Percentiles rank a stretch among this genome's conserved stretches.
These are phyloP conservation scores for Thamnidium elegans DNA, from an alignment of 192 early-diverging fungal genomes.

Conservation along the genomic window DNA sequence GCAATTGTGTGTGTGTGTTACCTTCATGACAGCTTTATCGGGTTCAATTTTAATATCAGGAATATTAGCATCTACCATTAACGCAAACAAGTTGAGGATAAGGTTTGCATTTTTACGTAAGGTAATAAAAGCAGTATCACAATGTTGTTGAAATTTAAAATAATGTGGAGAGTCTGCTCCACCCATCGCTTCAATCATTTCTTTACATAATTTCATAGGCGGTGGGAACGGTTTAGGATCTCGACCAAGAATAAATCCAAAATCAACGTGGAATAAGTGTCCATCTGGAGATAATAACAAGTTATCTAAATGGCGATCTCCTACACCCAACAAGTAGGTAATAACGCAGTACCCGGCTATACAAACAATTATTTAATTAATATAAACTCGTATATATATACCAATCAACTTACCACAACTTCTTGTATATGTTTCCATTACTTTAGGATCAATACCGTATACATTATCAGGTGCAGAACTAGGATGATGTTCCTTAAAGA, in stretches of 20 bases:
- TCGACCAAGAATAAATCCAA: slow-evolving; percentile 96
- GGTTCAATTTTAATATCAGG: slow-evolving; percentile 98
- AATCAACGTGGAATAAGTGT: slow-evolving; percentile 96
- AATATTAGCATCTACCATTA: slow-evolving; percentile 97
- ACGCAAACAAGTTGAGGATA: slow-evolving; percentile 94
- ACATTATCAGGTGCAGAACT: slow-evolving; percentile 55
- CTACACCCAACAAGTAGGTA: slow-evolving; percentile 95
- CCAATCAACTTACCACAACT: slow-evolving; percentile 72
- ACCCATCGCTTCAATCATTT: slow-evolving; percentile 99
- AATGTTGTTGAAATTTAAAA: slow-evolving; percentile 89
- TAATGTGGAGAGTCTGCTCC: slow-evolving; percentile 85
- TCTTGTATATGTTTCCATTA: slow-evolving; percentile 94
- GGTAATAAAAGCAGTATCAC: slow-evolving; percentile 92
- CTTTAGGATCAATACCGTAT: slow-evolving; percentile 65
- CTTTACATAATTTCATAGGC: slow-evolving; percentile 99
- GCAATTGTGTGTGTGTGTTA: slow-evolving; percentile 26
- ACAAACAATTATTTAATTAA: neutral
- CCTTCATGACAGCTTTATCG: slow-evolving; percentile 94
- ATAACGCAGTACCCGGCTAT: slow-evolving; percentile 98
- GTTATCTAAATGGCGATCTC: slow-evolving; percentile 98
- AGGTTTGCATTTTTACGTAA: slow-evolving; percentile 92
- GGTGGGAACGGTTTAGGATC: slow-evolving; percentile 99
- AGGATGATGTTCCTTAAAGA: slow-evolving; percentile 72
- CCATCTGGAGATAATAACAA: slow-evolving; percentile 84
- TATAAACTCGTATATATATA: slow-evolving; percentile 7